Percentiles rank a stretch among this genome's conserved stretches.
Conservation (phyloP, 306 rosid genomes). For the Cyclanthera cordifolia region DNA sequence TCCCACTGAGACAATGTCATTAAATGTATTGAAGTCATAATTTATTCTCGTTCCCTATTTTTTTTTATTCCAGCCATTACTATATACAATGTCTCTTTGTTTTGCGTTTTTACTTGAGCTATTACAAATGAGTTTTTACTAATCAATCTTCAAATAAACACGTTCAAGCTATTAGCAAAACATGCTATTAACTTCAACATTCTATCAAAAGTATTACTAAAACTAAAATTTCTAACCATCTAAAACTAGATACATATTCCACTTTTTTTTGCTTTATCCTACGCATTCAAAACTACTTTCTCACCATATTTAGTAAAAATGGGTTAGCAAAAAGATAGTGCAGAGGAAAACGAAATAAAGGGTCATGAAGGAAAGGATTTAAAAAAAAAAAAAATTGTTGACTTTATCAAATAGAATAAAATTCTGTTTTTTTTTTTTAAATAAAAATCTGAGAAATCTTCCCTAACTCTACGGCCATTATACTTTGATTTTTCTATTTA, state of each 20-base stretch:
- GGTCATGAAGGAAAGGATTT: no score
- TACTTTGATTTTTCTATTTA: neutral
- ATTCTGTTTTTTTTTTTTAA: no score
- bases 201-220: no score
- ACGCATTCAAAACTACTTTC: neutral
- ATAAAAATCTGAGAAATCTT: neutral
- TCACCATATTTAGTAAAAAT: neutral
- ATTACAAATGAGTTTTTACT: no score
- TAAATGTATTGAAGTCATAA: neutral
- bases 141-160: no score
- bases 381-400: neutral
- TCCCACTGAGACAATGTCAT: neutral
- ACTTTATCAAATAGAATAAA: conserved; percentile 5
- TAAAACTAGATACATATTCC: no score
- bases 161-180: no score
- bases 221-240: no score
- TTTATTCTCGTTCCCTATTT: neutral
- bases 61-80: no score
- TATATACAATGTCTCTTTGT: no score
- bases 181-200: no score
- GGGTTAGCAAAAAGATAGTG: neutral
- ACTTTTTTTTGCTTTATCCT: neutral
- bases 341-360: neutral
- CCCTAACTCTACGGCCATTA: conserved; percentile 4
- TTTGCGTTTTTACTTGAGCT: no score